phyloP scores from a whole-genome alignment of 2,329 filamentous ascomycete species.

The Mycosphaerella sp. region DNA sequence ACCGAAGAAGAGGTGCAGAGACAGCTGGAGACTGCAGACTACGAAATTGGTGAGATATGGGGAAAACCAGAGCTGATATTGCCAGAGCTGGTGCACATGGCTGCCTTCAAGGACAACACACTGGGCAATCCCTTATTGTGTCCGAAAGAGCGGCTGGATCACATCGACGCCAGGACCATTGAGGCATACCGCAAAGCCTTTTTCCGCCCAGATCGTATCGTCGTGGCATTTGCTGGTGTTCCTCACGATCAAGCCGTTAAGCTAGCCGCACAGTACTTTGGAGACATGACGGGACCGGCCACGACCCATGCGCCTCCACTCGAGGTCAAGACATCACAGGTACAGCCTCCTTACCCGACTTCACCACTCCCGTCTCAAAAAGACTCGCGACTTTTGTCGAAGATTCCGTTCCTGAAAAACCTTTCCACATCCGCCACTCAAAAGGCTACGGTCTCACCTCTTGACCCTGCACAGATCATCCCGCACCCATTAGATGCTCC shows the following conservation, averaged over 20 bases:
- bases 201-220: conserved; percentile 83
- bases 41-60: conserved; percentile 97
- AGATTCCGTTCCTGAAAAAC: conserved; percentile 84
- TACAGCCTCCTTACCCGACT: conserved; percentile 31
- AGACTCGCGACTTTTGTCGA: conserved; percentile 66
- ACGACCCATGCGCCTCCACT: conserved; percentile 28
- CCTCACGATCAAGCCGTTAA: conserved; percentile 72
- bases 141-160: conserved; percentile 69
- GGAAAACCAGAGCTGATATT: conserved; percentile 92
- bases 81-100: conserved; percentile 90
- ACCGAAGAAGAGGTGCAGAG: conserved; percentile 79
- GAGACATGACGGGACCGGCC: conserved; percentile 60
- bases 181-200: conserved; percentile 74
- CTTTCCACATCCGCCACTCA: conserved; percentile 67
- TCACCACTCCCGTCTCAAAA: conserved; percentile 41
- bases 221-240: conserved; percentile 91
- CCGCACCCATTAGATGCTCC: conserved; percentile 41
- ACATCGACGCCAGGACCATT: conserved; percentile 68
- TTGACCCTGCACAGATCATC: conserved; percentile 42
- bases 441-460: conserved; percentile 52
- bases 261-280: conserved; percentile 79
- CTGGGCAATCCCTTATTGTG: conserved; percentile 90
- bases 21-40: conserved; percentile 85
- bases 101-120: conserved; percentile 93
- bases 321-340: conserved; percentile 21